Evolutionary conservation across 2,329 filamentous ascomycete genomes (phyloP).

Genomic region (Penicillium sp.): DNA sequence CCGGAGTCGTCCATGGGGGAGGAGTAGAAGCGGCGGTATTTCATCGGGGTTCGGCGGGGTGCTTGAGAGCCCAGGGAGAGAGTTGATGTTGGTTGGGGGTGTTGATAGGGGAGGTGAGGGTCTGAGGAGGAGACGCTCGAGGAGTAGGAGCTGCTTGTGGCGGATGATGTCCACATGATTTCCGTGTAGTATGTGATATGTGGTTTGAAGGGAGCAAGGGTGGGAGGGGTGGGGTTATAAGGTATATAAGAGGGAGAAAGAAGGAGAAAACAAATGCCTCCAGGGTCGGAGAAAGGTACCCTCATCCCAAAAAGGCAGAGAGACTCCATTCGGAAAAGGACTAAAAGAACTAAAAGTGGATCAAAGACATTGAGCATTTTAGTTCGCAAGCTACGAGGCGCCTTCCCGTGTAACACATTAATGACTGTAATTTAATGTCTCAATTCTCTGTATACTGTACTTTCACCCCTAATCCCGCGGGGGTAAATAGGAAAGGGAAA

Average conservation of each 20-base stretch:
- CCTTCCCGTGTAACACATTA: conserved; percentile 25
- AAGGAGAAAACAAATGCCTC: neutral
- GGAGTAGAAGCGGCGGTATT: conserved; percentile 36
- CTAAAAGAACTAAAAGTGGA: conserved; percentile 21
- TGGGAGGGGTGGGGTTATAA: neutral
- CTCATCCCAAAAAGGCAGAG: conserved; percentile 3
- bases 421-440: conserved; percentile 24
- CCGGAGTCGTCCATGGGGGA: conserved; percentile 31
- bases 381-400: conserved; percentile 17
- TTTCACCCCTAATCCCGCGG: neutral
- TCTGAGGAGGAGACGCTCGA: conserved; percentile 29
- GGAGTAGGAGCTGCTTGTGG: conserved; percentile 29
- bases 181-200: neutral
- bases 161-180: conserved; percentile 29
- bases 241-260: neutral
- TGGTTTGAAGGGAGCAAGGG: neutral
- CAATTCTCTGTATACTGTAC: neutral
- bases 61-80: conserved; percentile 23
- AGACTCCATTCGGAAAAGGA: conserved; percentile 22
- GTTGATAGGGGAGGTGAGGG: conserved; percentile 27
- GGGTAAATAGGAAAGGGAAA: no score
- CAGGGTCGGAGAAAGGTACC: neutral
- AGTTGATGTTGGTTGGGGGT: conserved; percentile 27
- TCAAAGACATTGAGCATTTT: conserved; percentile 23
- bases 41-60: conserved; percentile 20